Evolutionary conservation across 192 early-diverging fungal species (phyloP), one percentile per base, ranked within the genome.

Genomic region (Rhizoclosmatium sp.): DNA sequence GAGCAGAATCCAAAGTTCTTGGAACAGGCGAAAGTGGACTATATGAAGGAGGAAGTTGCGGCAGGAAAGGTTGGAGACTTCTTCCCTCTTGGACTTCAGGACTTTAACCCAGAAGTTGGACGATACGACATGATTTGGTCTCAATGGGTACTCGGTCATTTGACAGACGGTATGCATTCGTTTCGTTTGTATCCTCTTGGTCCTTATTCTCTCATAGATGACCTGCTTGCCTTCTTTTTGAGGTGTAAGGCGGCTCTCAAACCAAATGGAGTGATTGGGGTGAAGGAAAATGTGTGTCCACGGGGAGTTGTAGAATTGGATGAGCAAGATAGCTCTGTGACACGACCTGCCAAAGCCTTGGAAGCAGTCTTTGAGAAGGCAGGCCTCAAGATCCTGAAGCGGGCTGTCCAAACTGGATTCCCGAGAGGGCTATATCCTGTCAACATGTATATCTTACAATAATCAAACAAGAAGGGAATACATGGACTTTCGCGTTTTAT

Each of bases 51-150:
- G 0, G 92, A 95, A 69, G 86, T 85, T 2, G 66, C 54, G 1
- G 44, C 9, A 23, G 77, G 59, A 12, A 14, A 67, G 5, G 67
- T 69, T 49, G 66, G 68, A 4, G 44, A 19, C n/a, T 91, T 94
- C 48, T 88, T 91, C 23, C 88, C 91, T 19, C 62, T 86, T 2
- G 97, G 97, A 2, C 82, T 99, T 71, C 97, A 99, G 80, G 88
- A 91, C 23, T 97, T 97, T 77, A 80, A 75, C 16, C 93, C 94
- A 0, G 86, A 89, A 44, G 72, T 85, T 48, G 85, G 82, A 1
- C 85, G 90, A 21, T 99, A 98, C 84, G 95, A 97, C 74, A 83
- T 96, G n/a, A 95, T 99, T 47, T 99, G 97, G 97, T 95, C 93
- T 80, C 97, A 99, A 84, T 99, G 97, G 97, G 96, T 98, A 1